Conservation (phyloP, 2,329 filamentous ascomycete genomes). For the Fusarium compactum region DNA sequence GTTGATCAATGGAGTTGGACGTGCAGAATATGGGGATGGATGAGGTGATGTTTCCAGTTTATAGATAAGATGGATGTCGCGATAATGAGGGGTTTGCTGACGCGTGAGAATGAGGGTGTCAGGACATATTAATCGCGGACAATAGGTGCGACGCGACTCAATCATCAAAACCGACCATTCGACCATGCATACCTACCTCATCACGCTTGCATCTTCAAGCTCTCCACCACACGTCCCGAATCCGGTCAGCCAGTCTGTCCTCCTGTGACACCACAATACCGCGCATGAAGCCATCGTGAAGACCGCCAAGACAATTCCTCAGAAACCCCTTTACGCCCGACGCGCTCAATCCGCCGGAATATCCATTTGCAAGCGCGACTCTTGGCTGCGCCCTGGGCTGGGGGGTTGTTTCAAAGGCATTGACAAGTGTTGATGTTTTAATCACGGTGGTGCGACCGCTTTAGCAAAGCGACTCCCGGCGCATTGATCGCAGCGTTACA, state of each 20-base stretch:
- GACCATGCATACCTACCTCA: not conserved
- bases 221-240: not conserved
- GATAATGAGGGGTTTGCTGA: not conserved
- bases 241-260: not conserved
- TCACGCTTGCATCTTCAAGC: not conserved
- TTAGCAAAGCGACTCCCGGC: slow-evolving; percentile 11
- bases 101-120: too few relatives aligned
- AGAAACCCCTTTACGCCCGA: not conserved
- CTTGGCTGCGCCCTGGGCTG: slow-evolving; percentile 42
- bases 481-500: slow-evolving; percentile 45
- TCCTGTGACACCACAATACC: not conserved
- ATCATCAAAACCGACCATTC: too few relatives aligned
- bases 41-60: not conserved
- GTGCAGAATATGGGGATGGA: not conserved
- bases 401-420: slow-evolving; percentile 42
- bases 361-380: slow-evolving; percentile 4
- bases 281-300: not conserved
- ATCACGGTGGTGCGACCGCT: slow-evolving; percentile 28
- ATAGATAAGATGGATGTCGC: not conserved
- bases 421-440: slow-evolving; percentile 38
- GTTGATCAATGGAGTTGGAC: not conserved
- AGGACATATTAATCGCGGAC: not conserved
- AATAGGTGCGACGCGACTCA: not conserved
- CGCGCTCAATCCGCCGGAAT: not conserved
- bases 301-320: not conserved